These are phyloP conservation scores for Thalassiosira ordinaria DNA, from an alignment of 352 stramenopile species.

Conservation along the genomic window DNA sequence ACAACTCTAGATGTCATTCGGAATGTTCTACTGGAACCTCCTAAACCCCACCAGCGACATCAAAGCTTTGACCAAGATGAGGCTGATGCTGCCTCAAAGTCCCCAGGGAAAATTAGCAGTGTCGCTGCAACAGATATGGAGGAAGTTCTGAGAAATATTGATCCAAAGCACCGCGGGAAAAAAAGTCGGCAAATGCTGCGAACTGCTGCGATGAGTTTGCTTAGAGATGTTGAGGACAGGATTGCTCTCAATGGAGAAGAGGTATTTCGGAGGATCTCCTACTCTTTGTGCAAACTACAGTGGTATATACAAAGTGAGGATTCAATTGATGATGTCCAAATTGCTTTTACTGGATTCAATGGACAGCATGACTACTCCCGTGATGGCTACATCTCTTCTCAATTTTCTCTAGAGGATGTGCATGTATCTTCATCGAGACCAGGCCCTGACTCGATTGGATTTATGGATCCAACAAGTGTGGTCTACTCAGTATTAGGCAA, in stretches of 20 bases:
- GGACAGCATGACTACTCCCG: slow-evolving; percentile 64
- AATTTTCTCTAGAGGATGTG: slow-evolving; percentile 68
- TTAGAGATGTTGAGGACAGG: slow-evolving; percentile 58
- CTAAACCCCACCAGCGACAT: slow-evolving; percentile 43
- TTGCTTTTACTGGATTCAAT: slow-evolving; percentile 63
- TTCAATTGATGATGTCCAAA: slow-evolving; percentile 67
- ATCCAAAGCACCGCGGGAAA: slow-evolving; percentile 43
- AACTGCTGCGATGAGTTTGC: slow-evolving; percentile 51
- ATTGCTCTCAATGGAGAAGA: slow-evolving; percentile 35
- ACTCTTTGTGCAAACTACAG: slow-evolving; percentile 54
- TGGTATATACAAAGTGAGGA: slow-evolving; percentile 61
- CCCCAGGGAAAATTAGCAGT: slow-evolving; percentile 32
- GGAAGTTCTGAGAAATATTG: slow-evolving; percentile 31
- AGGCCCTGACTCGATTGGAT: slow-evolving; percentile 62
- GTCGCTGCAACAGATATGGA: slow-evolving; percentile 57
- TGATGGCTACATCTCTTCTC: slow-evolving; percentile 49
- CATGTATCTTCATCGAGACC: slow-evolving; percentile 54
- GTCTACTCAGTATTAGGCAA: slow-evolving; percentile 52
- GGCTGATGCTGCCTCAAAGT: neutral
- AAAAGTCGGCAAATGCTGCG: slow-evolving; percentile 46
- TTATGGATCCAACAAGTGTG: slow-evolving; percentile 60
- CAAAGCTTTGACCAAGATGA: slow-evolving; percentile 36
- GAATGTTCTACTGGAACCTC: slow-evolving; percentile 63
- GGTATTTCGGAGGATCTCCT: slow-evolving; percentile 58
- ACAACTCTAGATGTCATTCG: slow-evolving; percentile 71